Base-by-base conservation (phyloP, 1,284 basidiomycete species). In the Veloboletus limbatus region DNA sequence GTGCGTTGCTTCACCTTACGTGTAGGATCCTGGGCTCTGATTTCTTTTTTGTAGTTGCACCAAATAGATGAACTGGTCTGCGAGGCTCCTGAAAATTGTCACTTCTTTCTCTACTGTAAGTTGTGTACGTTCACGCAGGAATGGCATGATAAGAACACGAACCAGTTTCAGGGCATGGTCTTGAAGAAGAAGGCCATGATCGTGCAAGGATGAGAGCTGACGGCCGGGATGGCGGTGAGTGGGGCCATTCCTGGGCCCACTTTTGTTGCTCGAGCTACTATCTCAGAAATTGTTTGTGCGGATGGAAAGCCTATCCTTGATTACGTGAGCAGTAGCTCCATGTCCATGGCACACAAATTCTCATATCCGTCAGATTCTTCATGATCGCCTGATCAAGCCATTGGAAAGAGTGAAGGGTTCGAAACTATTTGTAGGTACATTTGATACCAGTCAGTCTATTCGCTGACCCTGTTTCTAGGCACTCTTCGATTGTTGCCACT, bases 51-150 rank as follows among this genome's bases (percentile, higher is more conserved):
- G 22, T 34, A 60, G 59, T 27, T 60, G 6, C 33, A 6, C 2
- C 58, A 70, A 47, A 60, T 74, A 13, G 33, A 53, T 1, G 36
- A 22, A 8, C 49, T 74, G 6, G 62, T 65, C 2, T 35, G 48
- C 0, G 56, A 54, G 11, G 55, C 64, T 2, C 38, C 54, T 8
- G 50, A 65, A 3, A 57, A 64, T 1, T 67, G 70, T 27, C 60
- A 53, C n/a, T 66, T 71, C 22, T 61, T 69, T 22, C 70, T 74
- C 45, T 69, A 67, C 40, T 74, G 73, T 67, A 45, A 16, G 68
- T 45, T 8, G 0, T 25, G 8, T 17, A n/a, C 3, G 7, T 24
- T 32, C 10, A 9, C 11, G 10, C 6, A 3, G 20, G 13, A 33
- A 26, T 22, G 10, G 14, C n/a, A 33, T 28, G 7, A 17, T 43